Evolutionary conservation across 2,329 filamentous ascomycete species (phyloP), one percentile per base, ranked within the genome.

Genomic region (Arthrobotrys entomopaga): DNA sequence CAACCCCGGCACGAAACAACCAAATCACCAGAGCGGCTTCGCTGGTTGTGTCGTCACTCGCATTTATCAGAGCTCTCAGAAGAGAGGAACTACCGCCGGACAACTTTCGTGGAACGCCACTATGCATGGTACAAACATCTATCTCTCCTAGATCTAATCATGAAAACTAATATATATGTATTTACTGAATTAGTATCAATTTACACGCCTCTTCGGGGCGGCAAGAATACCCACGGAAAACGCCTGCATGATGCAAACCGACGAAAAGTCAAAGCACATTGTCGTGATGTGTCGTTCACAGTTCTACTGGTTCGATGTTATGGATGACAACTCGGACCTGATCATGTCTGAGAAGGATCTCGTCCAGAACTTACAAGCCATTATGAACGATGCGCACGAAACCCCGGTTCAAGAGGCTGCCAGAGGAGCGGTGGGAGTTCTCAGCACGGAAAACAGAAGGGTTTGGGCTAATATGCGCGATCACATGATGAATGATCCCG

Each of bases 261-360:
- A 98, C 79, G 91, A 93, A 0, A 87, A 89, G n/a, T 92, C 94
- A 2, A 96, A 93, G 82, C 95, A 99, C 81, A 85, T 99, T 42
- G 91, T 97, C 8, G 92, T 98, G 49, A 86, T 98, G 82, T 96
- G 92, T 80, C 91, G 94, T 77, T 95, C 95, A 1, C 95, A 99
- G 78, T 93, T 98, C 79, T 99, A 99, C 82, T 98, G 94, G 94
- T 99, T 99, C 79, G 95, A 99, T 81, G 93, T 97, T 1, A 84
- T 99, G 16, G 95, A 99, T 78, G 90, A 94, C 77, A 96, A 97
- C 81, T 91, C 91, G 5, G 95, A 99, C 81, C 84, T 96, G 65
- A 97, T 99, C 82, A 98, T 98, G 94, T 93, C 90, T 0, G 95
- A 98, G 82, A 94, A 92, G 81, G 95, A 99, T 79, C 87, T 99